Evolutionary conservation across 202 grass and related monocot genomes (phyloP), one percentile per base, ranked within the genome.

Genomic region (Elaeis oleifera): DNA sequence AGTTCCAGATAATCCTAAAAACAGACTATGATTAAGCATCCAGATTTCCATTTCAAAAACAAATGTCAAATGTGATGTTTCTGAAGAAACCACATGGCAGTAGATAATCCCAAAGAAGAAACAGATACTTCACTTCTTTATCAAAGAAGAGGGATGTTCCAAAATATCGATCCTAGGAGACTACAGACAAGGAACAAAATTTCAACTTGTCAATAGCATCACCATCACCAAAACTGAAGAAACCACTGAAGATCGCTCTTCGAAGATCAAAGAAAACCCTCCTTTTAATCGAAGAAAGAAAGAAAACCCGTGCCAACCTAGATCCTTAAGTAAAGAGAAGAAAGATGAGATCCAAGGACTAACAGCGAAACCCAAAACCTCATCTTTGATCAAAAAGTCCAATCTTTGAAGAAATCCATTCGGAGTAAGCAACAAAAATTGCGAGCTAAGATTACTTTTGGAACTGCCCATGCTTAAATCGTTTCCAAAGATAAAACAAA

Each of bases 281-380:
- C 36, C 36, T 14, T 56, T 3, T 3, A 21, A 21, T 21, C 54
- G 18, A 56, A 56, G n/a, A 56, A 18, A 13, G 19, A 56, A 13
- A 56, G 19, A 11, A 56, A 56, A 56, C 18, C 18, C 18, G 6
- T 3, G 54, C 22, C 22, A 23, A 27, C 57, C 25, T 28, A 21
- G 16, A 16, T 44, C 57, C 9, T 16, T 29, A 6, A 28, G 8
- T 15, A 59, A 7, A 25, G 22, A 59, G 56, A 58, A 58, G 56
- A 58, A 58, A 58, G 22, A 29, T 59, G 3, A 59, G 57, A 59
- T 59, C 22, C 57, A 59, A 17, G 25, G 16, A 25, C 57, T 59
- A n/a, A 11, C 36, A 44, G 5, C 24, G 9, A 59, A 59, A 27
- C 15, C 15, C 23, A 59, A 59, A 59, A 15, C 7, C 25, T 29